Evolutionary conservation across 2,329 filamentous ascomycete genomes (phyloP), one percentile per base, ranked within the genome.

Genomic region (Alternaria sp.): DNA sequence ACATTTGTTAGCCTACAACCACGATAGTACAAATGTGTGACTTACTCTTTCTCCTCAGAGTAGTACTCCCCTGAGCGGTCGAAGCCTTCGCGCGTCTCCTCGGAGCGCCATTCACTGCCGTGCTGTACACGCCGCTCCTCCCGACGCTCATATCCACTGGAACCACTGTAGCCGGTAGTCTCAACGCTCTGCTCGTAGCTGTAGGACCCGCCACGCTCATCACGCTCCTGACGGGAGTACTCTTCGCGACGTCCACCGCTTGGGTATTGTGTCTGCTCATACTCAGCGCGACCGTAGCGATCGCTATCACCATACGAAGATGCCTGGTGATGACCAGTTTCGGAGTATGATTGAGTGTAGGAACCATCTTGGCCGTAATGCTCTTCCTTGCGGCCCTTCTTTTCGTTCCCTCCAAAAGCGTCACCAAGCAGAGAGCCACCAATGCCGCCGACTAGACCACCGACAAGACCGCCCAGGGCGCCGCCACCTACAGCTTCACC

Each of bases 381-480:
- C 59, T 85, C 80, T 65, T 82, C 82, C 54, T 82, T 81, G 65
- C 84, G 85, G 48, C 79, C 81, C 70, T 87, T 83, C 57, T 84
- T 87, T 46, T 88, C 82, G 34, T 85, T 70, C 3, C 68, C 80
- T 36, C 82, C 77, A 53, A 90, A 86, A 14, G 84, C 85, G 12
- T 85, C 85, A 11, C 88, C 87, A 8, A 96, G 84, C 16, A 94
- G 80, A 39, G 87, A 87, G 36, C 86, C 85, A 30, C 84, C 83
- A 61, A 86, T 78, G 26, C 81, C 83, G 30, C 84, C 81, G 28
- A 91, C 90, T 34, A 91, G 78, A 28, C 89, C 87, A 55, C 89
- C 89, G 12, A 96, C 82, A 43, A 96, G 80, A 24, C 89, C 89
- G 30, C 91, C 90, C 1, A 93, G 75, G 11, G 87, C 86, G 51